Evolutionary conservation across 495 filamentous ascomycete species (phyloP), one percentile per base, ranked within the genome.

Genomic region (Hypomontagnella submonticulosa): DNA sequence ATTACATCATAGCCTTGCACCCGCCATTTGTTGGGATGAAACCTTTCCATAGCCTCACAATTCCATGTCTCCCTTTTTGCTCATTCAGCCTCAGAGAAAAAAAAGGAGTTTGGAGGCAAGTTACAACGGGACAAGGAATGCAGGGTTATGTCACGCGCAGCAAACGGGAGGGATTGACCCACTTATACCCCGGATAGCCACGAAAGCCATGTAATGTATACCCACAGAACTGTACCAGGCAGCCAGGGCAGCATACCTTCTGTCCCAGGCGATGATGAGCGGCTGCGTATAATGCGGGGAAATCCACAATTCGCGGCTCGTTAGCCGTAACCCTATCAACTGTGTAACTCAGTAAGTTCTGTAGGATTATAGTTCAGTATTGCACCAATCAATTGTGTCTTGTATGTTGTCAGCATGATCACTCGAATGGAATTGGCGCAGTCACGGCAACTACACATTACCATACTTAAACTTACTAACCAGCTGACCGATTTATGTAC

Each of bases 241-340:
- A n/a, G n/a, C n/a, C n/a, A 27, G 6, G 54, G 40, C 42, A 32
- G 34, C 53, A 50, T 30, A 13, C 32, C 30, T 49, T 43, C 37
- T 59, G 18, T 54, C 48, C 47, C 48, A 55, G 20, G 49, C 42
- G 34, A 68, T 68, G 65, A 67, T 67, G 64, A 59, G 58, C 64
- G 40, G 53, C 64, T 63, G 54, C 58, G 48, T 49, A 59, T 44
- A 68, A 68, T 68, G 65, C 65, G 65, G 65, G 64, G 65, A 59
- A 68, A 34, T 32, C 65, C 65, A 68, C 65, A 63, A 61, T 61
- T 57, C 27, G 64, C 64, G 50, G 64, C 64, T 57, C 57, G 38
- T 27, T 33, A 19, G 34, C n/a, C 42, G 42, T 42, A 27, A 27
- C 41, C n/a, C 54, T 19, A 54, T 40, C 23, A 6, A 27, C 23